Base-by-base conservation (phyloP, 148 eudicot genomes). In the Dianthus caryophyllus region DNA sequence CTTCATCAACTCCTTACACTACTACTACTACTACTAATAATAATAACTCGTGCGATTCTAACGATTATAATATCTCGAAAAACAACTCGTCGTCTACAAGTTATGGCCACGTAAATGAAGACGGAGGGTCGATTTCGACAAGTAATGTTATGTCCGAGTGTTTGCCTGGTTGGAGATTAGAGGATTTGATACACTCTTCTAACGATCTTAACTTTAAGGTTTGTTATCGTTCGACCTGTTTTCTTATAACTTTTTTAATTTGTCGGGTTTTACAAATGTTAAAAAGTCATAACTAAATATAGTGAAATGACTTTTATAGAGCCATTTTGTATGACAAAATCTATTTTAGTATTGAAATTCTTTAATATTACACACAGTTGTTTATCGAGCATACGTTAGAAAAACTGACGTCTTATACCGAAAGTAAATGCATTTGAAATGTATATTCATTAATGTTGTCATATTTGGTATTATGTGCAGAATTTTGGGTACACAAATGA, bases 121-220 rank as follows among this genome's bases (percentile, higher is more conserved):
- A 80, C 29, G 77, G n/a, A n/a, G n/a, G 71, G 15, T 83, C 86
- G 10, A 71, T 69, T 16, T 80, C 86, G 29, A 80, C 81, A 0
- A 75, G 76, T 62, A 82, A 85, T 68, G 27, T 61, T 1, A 80
- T 84, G 46, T 69, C 88, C 66, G 88, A 87, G 80, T 77, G 81
- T 27, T 36, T 83, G 73, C 82, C 90, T 30, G 90, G 87, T 11
- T 90, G 91, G 94, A 80, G 68, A 30, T 73, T 90, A 12, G 95
- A 90, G n/a, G 91, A 90, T 52, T 81, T 90, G 71, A 73, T 85
- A 15, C 84, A 81, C 48, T 82, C 86, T 73, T 69, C 85, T 29
- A 73, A 77, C 62, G 77, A 61, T 76, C 22, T 75, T 61, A 64
- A 82, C 69, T 84, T 79, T 82, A 82, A 87, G 93, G 73, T 83